Conservation (phyloP, 495 filamentous ascomycete genomes). For the Lasiosphaeris hirsuta region DNA sequence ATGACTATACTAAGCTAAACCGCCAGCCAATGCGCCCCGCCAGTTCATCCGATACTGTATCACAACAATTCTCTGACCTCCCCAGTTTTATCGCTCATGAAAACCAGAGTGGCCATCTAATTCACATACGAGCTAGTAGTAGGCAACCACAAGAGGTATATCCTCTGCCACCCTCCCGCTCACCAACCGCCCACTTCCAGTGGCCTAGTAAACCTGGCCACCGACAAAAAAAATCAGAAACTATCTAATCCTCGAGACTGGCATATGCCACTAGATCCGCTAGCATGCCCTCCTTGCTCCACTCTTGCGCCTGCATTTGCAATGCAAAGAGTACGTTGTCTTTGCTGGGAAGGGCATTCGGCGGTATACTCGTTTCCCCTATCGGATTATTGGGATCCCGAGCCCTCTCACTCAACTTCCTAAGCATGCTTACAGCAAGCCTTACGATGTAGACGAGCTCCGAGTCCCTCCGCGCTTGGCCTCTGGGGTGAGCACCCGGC, state of each 20-base stretch:
- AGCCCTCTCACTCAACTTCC: constrained; percentile 67
- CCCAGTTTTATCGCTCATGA: constrained; percentile 4
- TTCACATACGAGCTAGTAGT: constrained; percentile 4
- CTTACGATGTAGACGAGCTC: constrained; percentile 60
- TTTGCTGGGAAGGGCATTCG: constrained; percentile 62
- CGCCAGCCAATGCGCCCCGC: neutral
- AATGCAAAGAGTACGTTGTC: constrained; percentile 69
- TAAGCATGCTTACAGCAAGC: constrained; percentile 66
- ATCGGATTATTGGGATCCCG: constrained; percentile 55
- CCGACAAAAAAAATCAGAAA: neutral
- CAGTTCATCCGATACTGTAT: neutral
- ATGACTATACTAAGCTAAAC: constrained; percentile 25
- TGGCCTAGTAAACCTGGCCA: neutral
- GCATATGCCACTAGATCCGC: constrained; percentile 72
- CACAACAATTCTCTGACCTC: constrained; percentile 6
- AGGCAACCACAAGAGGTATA: neutral
- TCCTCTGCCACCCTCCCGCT: neutral
- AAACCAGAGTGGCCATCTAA: constrained; percentile 4
- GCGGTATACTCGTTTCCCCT: constrained; percentile 48
- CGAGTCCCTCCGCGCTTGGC: constrained; percentile 39
- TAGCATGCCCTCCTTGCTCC: constrained; percentile 58
- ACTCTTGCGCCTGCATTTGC: constrained; percentile 52
- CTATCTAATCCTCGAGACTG: constrained; percentile 49
- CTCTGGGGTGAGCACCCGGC: constrained; percentile 24
- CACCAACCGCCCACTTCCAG: neutral